Evolutionary conservation across 1,284 basidiomycete species (phyloP), one percentile per base, ranked within the genome.

Genomic region (Rhodofomes roseus): DNA sequence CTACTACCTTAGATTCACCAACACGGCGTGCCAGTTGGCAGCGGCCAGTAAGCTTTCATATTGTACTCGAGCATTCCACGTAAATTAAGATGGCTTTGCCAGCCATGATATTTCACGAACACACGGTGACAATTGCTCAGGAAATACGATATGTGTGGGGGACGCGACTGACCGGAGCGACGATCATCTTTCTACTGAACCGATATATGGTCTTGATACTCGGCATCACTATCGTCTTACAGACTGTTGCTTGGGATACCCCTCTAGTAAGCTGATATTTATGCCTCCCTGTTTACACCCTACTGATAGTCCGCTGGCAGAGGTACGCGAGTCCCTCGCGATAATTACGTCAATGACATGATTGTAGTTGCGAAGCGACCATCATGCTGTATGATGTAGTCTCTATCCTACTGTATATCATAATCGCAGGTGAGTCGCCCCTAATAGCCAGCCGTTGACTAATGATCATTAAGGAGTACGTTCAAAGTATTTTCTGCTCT

Each of bases 91-190:
- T 18, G 18, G 4, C 5, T 36, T 36, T 8, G 12, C 12, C 39
- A 65, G 64, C 60, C 16, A 54, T 65, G 40, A 60, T 65, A 14
- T 34, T 65, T 34, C 59, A 63, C 43, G 64, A 65, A 34, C 54
- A 61, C 14, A 54, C 40, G 53, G 54, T 61, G 16, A 62, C 62
- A 7, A 52, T 62, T 34, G 55, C 61, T n/a, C 39, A 61, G 7
- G 64, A 65, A 54, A 36, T 58, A 12, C 39, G 39, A 16, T 50
- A 59, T 34, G 53, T 65, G 23, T 65, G 64, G 64, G 52, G 54
- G 36, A 59, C 55, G 16, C 57, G 46, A 36, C 12, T 40, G 5
- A 62, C 62, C 3, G 60, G 57, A 7, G 62, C 62, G 18, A 60
- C 59, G 4, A 46, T 63, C 55, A 52, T 65, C 1, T 65, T 63